Conservation (phyloP, 2,329 filamentous ascomycete species). For the Alternaria angustiovoidea region DNA sequence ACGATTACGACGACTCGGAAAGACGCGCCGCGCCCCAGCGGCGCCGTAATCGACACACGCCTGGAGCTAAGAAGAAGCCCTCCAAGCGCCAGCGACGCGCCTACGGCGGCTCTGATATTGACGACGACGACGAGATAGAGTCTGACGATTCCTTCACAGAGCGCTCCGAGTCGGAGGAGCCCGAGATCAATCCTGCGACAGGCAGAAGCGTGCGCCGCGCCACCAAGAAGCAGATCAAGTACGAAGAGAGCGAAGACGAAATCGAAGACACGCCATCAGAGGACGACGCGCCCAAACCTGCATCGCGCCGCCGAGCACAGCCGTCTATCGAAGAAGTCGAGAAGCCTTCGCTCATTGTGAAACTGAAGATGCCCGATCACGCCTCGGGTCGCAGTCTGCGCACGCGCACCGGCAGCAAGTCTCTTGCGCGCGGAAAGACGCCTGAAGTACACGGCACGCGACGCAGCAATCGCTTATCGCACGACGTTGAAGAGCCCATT, state of each 20-base stretch:
- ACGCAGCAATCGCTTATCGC: constrained; percentile 67
- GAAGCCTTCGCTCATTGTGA: constrained; percentile 52
- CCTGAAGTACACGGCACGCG: constrained; percentile 52
- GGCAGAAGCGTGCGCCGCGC: constrained; percentile 64
- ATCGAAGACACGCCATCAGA: constrained; percentile 51
- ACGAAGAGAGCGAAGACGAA: constrained; percentile 63
- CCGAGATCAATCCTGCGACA: constrained; percentile 63
- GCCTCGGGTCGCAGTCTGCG: constrained; percentile 40
- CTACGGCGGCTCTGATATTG: constrained; percentile 48
- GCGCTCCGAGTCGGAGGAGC: constrained; percentile 54
- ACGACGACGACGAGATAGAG: constrained; percentile 59
- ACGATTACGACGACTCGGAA: constrained; percentile 47
- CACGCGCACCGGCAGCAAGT: constrained; percentile 53
- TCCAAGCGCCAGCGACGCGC: constrained; percentile 46
- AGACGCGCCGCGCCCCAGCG: constrained; percentile 40
- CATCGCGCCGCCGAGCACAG: constrained; percentile 31
- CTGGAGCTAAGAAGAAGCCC: constrained; percentile 39
- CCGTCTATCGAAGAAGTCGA: constrained; percentile 39
- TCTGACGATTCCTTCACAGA: constrained; percentile 55
- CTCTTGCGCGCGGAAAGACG: constrained; percentile 48
- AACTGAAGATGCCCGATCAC: constrained; percentile 49
- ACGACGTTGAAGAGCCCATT: constrained; percentile 64
- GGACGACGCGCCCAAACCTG: constrained; percentile 34
- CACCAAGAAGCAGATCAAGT: constrained; percentile 63
- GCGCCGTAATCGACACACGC: constrained; percentile 39